Percentiles rank a stretch among this genome's conserved stretches.
Conservation (phyloP, 1,139 yeast genomes). For the Yamadazyma epiphylla region DNA sequence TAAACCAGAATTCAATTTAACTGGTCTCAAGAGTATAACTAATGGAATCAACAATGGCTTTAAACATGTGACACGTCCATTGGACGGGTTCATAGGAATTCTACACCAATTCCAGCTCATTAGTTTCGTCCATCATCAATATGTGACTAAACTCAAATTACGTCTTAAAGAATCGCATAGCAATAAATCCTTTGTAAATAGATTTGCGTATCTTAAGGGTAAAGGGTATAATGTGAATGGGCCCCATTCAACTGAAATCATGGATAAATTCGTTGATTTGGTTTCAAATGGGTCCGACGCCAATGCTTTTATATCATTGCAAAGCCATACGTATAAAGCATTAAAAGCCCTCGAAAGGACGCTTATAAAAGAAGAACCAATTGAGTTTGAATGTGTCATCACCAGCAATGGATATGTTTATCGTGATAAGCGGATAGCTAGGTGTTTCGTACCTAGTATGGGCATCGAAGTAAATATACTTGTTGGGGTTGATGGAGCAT, state of each 20-base stretch:
- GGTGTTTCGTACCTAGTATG: too few relatives aligned
- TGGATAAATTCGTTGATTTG: too few relatives aligned
- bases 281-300: too few relatives aligned
- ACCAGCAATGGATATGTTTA: too few relatives aligned
- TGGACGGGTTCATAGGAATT: slow-evolving; percentile 22
- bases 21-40: slow-evolving; percentile 13
- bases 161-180: slow-evolving; percentile 4
- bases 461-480: too few relatives aligned
- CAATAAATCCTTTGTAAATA: slow-evolving; percentile 3
- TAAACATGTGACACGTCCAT: slow-evolving; percentile 20
- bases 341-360: too few relatives aligned
- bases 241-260: not conserved
- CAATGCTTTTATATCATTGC: too few relatives aligned
- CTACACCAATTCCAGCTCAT: slow-evolving; percentile 41
- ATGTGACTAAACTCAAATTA: slow-evolving; percentile 2
- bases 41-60: slow-evolving; percentile 29
- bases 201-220: slow-evolving; percentile 26
- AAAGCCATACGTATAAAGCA: too few relatives aligned
- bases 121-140: slow-evolving; percentile 17
- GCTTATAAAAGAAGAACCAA: too few relatives aligned
- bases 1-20: slow-evolving; percentile 10
- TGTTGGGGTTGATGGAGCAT: too few relatives aligned
- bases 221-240: slow-evolving; percentile 36
- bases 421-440: too few relatives aligned
- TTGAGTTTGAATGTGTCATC: too few relatives aligned